A percentile compares a stretch with the other conserved stretches of the same genome.
Conservation (phyloP, 2,329 filamentous ascomycete species). For the Scedosporium minutisporum region DNA sequence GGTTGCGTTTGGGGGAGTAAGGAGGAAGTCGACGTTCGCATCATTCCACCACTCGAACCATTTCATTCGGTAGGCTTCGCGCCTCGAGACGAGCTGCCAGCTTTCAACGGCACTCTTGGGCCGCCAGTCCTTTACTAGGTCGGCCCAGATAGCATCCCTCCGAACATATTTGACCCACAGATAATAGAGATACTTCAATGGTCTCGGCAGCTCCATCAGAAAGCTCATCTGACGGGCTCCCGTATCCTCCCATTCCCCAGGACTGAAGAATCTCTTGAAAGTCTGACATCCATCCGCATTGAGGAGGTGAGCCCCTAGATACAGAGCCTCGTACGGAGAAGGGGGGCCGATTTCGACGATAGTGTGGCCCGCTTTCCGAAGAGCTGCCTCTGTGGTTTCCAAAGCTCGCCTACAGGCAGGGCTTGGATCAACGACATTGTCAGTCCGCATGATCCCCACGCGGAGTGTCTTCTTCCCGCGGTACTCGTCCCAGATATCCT, state of each 20-base stretch:
- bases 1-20: conserved; percentile 81
- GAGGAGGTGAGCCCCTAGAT: conserved; percentile 69
- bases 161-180: conserved; percentile 80
- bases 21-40: conserved; percentile 63
- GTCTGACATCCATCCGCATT: conserved; percentile 77
- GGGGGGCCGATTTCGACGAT: conserved; percentile 57
- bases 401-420: conserved; percentile 76
- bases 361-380: conserved; percentile 65
- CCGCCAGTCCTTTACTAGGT: conserved; percentile 62
- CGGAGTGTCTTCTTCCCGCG: conserved; percentile 52
- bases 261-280: conserved; percentile 66
- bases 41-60: conserved; percentile 85
- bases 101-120: conserved; percentile 67
- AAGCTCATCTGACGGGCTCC: conserved; percentile 67
- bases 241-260: conserved; percentile 68
- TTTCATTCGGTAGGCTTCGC: conserved; percentile 65
- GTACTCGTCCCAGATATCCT: conserved; percentile 49
- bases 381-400: conserved; percentile 57
- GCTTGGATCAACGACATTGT: conserved; percentile 75
- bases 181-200: conserved; percentile 77
- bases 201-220: conserved; percentile 63
- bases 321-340: conserved; percentile 63
- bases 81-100: conserved; percentile 68
- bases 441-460: conserved; percentile 68
- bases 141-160: conserved; percentile 68